These are phyloP conservation scores for Plasmodium chabaudi DNA, from an alignment of 169 alveolate species.

Conservation along the genomic window DNA sequence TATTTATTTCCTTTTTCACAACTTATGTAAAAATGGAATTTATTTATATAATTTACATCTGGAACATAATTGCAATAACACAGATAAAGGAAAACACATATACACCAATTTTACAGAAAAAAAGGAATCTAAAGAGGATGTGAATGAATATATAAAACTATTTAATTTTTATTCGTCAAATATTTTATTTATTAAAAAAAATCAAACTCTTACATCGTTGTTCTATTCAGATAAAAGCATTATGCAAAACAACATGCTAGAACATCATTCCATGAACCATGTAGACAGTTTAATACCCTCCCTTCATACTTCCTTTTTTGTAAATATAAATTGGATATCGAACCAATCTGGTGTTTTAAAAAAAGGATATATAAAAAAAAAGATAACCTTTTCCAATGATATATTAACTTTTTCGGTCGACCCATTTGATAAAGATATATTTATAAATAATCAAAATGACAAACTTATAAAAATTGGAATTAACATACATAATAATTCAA, in stretches of 20 bases:
- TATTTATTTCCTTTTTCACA: constrained; percentile 40
- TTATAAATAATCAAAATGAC: constrained; percentile 47
- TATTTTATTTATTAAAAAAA: constrained; percentile 26
- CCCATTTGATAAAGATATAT: constrained; percentile 17
- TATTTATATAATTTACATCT: constrained; percentile 19
- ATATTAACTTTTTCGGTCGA: constrained; percentile 42
- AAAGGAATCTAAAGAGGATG: not conserved
- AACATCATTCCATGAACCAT: not conserved
- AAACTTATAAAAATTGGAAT: constrained; percentile 16
- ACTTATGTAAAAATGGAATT: constrained; percentile 45
- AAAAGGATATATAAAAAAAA: constrained; percentile 34
- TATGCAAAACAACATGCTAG: too few species aligned
- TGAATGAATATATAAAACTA: not conserved
- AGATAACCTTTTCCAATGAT: constrained; percentile 13
- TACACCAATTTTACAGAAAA: not conserved
- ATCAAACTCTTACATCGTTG: constrained; percentile 22
- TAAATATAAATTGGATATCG: constrained; percentile 39
- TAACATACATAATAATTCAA: constrained; percentile 48
- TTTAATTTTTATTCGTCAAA: constrained; percentile 27
- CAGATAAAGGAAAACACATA: not conserved
- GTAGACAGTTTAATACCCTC: not conserved
- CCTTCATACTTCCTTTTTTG: not conserved
- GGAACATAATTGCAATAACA: not conserved
- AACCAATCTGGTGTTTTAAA: not conserved
- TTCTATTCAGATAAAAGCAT: not conserved